These are phyloP conservation scores for Mortierella sp. DNA, from an alignment of 371 early-diverging fungal species.

Conservation along the genomic window DNA sequence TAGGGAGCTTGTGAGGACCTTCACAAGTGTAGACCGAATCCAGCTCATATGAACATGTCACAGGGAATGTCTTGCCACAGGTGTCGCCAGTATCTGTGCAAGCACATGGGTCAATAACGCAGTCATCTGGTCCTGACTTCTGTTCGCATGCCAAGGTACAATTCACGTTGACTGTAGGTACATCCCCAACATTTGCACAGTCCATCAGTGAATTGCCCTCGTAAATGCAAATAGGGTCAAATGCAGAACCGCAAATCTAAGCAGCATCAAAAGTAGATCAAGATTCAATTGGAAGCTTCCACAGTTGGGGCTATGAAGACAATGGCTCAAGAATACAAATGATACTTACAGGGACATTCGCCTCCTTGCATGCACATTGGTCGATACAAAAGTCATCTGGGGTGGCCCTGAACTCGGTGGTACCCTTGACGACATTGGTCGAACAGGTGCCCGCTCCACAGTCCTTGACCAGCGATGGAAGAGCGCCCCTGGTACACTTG, in stretches of 20 bases:
- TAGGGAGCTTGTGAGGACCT: not conserved
- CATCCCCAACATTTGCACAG: not conserved
- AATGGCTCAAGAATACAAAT: not conserved
- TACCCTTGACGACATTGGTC: not conserved
- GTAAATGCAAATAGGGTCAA: not conserved
- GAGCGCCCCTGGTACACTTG: slow-evolving; percentile 1
- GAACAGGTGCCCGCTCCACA: slow-evolving; percentile 22
- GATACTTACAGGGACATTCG: slow-evolving; percentile 5
- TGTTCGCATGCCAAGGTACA: not conserved
- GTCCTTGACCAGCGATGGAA: not conserved
- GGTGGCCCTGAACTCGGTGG: not conserved
- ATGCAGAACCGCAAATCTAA: not conserved
- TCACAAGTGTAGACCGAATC: not conserved
- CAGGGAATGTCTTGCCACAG: not conserved
- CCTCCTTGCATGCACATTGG: slow-evolving; percentile 15
- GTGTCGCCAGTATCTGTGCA: not conserved
- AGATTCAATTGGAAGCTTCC: no score
- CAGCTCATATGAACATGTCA: not conserved
- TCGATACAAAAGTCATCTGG: slow-evolving; percentile 17
- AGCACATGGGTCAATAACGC: not conserved
- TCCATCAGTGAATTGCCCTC: not conserved
- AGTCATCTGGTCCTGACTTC: not conserved
- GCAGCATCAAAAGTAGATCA: no score
- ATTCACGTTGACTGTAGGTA: not conserved
- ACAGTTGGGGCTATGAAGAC: no score